These are phyloP conservation scores for Fagopyrum tataricum DNA, from an alignment of 148 eudicot species.

Conservation along the genomic window DNA sequence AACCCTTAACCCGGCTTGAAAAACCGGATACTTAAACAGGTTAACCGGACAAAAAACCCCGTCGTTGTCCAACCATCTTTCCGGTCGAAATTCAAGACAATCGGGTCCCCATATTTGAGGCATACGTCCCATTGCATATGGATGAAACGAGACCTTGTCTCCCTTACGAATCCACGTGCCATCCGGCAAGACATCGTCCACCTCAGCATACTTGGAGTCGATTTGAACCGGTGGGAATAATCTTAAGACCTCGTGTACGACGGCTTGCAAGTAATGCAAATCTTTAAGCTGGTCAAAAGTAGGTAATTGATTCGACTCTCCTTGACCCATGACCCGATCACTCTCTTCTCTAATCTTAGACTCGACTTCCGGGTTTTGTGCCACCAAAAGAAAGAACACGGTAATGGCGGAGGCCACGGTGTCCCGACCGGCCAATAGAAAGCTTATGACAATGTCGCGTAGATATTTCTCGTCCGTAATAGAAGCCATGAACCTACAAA, in stretches of 20 bases:
- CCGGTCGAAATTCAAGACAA: constrained; percentile 36
- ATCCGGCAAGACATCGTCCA: constrained; percentile 26
- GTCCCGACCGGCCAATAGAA: constrained; percentile 28
- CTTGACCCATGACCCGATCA: constrained; percentile 12
- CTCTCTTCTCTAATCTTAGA: constrained; percentile 24
- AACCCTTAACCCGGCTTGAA: constrained; percentile 14
- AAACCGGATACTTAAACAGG: constrained; percentile 8
- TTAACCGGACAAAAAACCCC: constrained; percentile 15
- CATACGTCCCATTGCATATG: constrained; percentile 43
- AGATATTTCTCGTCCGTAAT: constrained; percentile 26
- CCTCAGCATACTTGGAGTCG: constrained; percentile 23
- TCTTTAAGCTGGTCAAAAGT: constrained; percentile 29
- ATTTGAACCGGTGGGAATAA: constrained; percentile 49
- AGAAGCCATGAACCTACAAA: constrained; percentile 20
- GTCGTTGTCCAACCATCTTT: constrained; percentile 33
- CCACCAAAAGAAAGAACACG: constrained; percentile 29
- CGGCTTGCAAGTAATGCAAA: constrained; percentile 31
- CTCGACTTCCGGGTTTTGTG: constrained; percentile 22
- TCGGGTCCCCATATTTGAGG: constrained; percentile 36
- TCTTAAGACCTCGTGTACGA: constrained; percentile 34
- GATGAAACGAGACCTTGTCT: constrained; percentile 30
- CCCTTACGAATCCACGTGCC: constrained; percentile 32
- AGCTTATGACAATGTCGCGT: constrained; percentile 29
- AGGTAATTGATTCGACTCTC: constrained; percentile 8
- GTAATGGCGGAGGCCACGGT: constrained; percentile 28